Evolutionary conservation across 495 filamentous ascomycete species (phyloP), one percentile per base, ranked within the genome.

Genomic region (Penicillium coffeae): DNA sequence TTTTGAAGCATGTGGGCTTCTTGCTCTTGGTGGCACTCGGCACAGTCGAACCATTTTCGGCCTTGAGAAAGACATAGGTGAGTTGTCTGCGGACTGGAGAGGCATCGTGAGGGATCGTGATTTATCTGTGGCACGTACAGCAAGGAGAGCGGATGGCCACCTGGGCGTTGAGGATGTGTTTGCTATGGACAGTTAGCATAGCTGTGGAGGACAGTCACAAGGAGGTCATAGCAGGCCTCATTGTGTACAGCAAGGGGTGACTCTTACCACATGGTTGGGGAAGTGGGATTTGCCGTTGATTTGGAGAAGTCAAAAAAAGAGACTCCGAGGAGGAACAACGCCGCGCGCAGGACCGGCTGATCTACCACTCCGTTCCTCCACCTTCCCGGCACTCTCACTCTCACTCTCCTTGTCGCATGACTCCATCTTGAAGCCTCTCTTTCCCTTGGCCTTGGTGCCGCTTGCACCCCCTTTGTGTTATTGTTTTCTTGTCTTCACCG

Each of bases 31-130:
- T 98, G 93, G 71, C 93, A 98, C 65, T 96, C 87, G 47, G 89
- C 88, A 71, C 93, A 98, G 71, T 98, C 93, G 72, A 95, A 98
- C 94, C 93, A 98, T 80, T 96, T 95, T 35, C 83, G 77, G 75
- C 89, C 89, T 55, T n/a, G n/a, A n/a, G n/a, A n/a, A n/a, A n/a
- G n/a, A n/a, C 88, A 71, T 94, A 98, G 70, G 97, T 94, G 73
- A 95, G 97, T 93, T 93, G 97, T 80, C 95, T 95, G 37, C 83
- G 77, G 75, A 89, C 89, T 55, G 25, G 18, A 19, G 6, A 20
- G 22, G 15, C 8, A 38, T 14, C 6, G 12, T 20, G 1, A 30
- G 37, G 25, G 16, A 30, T 30, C 5, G 4, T 30, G 25, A 5
- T 30, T 30, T 30, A 30, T 33, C 33, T 12, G 21, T 46, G 10